Conservation (phyloP, 2,329 filamentous ascomycete species). For the Rutstroemia sp. region DNA sequence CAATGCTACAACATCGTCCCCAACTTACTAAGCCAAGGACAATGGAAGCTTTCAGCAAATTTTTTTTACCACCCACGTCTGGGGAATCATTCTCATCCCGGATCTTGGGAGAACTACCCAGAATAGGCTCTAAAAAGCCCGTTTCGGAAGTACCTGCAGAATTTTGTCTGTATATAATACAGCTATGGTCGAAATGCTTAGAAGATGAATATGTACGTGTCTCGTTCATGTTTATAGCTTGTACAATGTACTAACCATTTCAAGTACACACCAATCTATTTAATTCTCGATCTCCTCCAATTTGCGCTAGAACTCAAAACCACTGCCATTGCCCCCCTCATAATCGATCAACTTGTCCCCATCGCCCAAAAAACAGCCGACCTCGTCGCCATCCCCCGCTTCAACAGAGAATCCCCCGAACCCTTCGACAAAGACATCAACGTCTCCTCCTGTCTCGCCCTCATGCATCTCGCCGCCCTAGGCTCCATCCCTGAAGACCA, state of each 20-base stretch:
- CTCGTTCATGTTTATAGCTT: background rate
- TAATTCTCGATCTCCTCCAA: constrained; percentile 57
- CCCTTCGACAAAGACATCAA: constrained; percentile 50
- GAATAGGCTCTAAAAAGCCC: constrained; percentile 44
- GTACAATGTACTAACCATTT: constrained; percentile 11
- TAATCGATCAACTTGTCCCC: constrained; percentile 50
- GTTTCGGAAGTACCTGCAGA: constrained; percentile 48
- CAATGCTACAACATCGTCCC: constrained; percentile 28
- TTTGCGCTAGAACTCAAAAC: constrained; percentile 58
- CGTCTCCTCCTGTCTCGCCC: constrained; percentile 53
- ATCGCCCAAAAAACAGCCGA: constrained; percentile 51
- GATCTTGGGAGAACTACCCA: constrained; percentile 59
- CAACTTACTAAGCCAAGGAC: constrained; percentile 48
- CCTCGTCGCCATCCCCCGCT: constrained; percentile 40
- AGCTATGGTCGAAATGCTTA: constrained; percentile 62
- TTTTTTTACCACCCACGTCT: constrained; percentile 57
- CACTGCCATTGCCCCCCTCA: constrained; percentile 47
- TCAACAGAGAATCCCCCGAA: constrained; percentile 36
- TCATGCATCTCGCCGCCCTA: constrained; percentile 57
- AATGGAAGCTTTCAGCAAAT: constrained; percentile 60
- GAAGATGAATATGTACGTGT: constrained; percentile 43
- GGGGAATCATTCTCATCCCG: constrained; percentile 56
- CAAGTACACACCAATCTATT: constrained; percentile 54
- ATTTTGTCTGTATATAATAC: constrained; percentile 56
- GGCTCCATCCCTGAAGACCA: constrained; percentile 42